These are phyloP conservation scores for Cyclanthera cordifolia DNA, from an alignment of 306 rosid species.

Conservation along the genomic window DNA sequence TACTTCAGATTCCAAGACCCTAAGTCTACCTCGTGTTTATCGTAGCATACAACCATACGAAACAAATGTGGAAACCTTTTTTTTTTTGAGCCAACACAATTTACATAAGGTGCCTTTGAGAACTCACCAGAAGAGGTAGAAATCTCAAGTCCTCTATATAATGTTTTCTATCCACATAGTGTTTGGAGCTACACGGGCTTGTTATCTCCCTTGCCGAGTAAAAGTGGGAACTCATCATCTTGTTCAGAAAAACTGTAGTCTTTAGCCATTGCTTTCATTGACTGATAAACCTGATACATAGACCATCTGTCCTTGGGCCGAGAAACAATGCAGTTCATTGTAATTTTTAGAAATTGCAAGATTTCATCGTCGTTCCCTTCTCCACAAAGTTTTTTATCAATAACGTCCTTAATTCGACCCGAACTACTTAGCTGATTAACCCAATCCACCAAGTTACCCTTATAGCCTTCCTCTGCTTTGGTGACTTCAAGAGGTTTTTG, in stretches of 20 bases:
- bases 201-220: slow-evolving; percentile 52
- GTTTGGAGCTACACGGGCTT: slow-evolving; percentile 24
- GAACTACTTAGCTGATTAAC: slow-evolving; percentile 44
- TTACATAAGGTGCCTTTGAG: slow-evolving; percentile 30
- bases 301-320: slow-evolving; percentile 87
- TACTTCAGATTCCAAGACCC: slow-evolving; percentile 15
- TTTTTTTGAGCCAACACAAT: slow-evolving; percentile 22
- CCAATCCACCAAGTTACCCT: slow-evolving; percentile 86
- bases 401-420: slow-evolving; percentile 52
- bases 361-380: slow-evolving; percentile 71
- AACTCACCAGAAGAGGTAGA: slow-evolving; percentile 32
- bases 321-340: slow-evolving; percentile 49
- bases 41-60: slow-evolving; percentile 42
- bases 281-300: slow-evolving; percentile 81
- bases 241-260: slow-evolving; percentile 54
- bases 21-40: slow-evolving; percentile 26
- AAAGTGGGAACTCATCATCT: slow-evolving; percentile 76
- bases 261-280: slow-evolving; percentile 42
- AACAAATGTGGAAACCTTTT: slow-evolving; percentile 30
- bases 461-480: slow-evolving; percentile 53
- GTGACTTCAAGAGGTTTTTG: slow-evolving; percentile 67
- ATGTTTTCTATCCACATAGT: slow-evolving; percentile 14
- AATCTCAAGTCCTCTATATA: slow-evolving; percentile 18
- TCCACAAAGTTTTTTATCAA: slow-evolving; percentile 49
- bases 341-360: slow-evolving; percentile 60